Base-by-base conservation (phyloP, 371 early-diverging fungal species). In the Fennellomyces sp. region DNA sequence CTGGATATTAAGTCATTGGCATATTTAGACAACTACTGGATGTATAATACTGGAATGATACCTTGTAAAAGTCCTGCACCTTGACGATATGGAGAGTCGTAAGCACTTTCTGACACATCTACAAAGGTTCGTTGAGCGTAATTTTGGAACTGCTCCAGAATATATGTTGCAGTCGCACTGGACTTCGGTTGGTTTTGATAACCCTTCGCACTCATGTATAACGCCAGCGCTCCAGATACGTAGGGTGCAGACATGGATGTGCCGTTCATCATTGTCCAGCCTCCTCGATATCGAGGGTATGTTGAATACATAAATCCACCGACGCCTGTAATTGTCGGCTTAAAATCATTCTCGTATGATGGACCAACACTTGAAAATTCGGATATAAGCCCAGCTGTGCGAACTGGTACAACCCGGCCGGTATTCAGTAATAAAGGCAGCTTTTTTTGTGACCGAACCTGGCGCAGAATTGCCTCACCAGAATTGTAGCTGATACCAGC, bases 241-340 rank as follows among this genome's bases (percentile, higher is more conserved):
- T 84, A 89, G 2, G 91, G 90, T 38, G 88, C 69, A 10, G 91
- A 86, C 71, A 70, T 73, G 25, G 77, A 78, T 2, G 80, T 82
- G 1, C 92, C 92, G 17, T 86, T 84, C 38, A 78, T 55, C 21
- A 83, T 78, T 0, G 79, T 81, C 63, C 91, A 92, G 12, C 49
- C 45, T 21, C 68, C 64, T 15, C 51, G 48, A 15, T 73, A 64
- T 4, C 17, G 19, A 8, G 80, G 80, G 56, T 84, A 15, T 10
- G 91, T 87, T n/a, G 90, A 88, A 58, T 86, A 86, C 29, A 91
- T 82, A 58, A 79, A 73, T 8, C 85, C 85, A 54, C 91, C 91
- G 0, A 88, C 81, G 17, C 83, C 89, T 17, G 73, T 65, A 27
- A 90, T 45, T 35, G 89, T 88, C 12, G 91, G 80, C 38, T 80